A percentile compares a stretch with the other conserved stretches of the same genome.
phyloP scores from a whole-genome alignment of 805 yeast genomes.

The Kuraishia borneana region DNA sequence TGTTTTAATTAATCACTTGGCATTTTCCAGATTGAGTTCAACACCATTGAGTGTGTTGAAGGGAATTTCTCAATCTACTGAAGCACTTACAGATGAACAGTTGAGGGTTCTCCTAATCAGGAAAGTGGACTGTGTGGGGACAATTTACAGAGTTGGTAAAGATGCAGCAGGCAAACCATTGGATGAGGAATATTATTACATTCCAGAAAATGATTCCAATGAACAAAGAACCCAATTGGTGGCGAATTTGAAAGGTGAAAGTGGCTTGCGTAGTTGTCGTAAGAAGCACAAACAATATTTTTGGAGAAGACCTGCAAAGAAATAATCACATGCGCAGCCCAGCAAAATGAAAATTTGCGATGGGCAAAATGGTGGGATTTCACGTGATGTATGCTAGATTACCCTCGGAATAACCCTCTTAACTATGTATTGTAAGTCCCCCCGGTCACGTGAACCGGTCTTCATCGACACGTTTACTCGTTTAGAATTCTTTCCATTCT shows the following conservation, averaged over 20 bases:
- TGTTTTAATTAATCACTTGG: constrained; percentile 71
- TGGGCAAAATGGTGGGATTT: neutral
- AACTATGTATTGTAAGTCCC: too few species aligned
- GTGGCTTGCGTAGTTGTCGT: constrained; percentile 80
- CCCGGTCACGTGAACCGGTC: too few species aligned
- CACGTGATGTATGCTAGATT: neutral
- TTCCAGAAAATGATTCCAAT: constrained; percentile 74
- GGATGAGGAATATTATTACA: constrained; percentile 90
- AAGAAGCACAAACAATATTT: constrained; percentile 86
- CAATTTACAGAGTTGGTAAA: constrained; percentile 78
- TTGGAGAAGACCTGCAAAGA: constrained; percentile 53
- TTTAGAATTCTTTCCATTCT: neutral
- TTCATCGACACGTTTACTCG: neutral
- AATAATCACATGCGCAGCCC: constrained; percentile 4
- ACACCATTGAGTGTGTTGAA: constrained; percentile 72
- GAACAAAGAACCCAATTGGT: constrained; percentile 58
- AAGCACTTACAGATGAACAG: constrained; percentile 31
- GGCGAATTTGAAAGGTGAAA: constrained; percentile 64
- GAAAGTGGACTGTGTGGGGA: constrained; percentile 60
- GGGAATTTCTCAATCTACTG: constrained; percentile 46
- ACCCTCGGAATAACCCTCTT: neutral
- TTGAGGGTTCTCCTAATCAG: constrained; percentile 31
- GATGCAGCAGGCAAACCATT: constrained; percentile 95
- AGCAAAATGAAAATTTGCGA: neutral
- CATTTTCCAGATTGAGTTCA: constrained; percentile 79